Evolutionary conservation across 2,329 filamentous ascomycete genomes (phyloP), one percentile per base, ranked within the genome.

Genomic region (Teratosphaeria gauchensis): DNA sequence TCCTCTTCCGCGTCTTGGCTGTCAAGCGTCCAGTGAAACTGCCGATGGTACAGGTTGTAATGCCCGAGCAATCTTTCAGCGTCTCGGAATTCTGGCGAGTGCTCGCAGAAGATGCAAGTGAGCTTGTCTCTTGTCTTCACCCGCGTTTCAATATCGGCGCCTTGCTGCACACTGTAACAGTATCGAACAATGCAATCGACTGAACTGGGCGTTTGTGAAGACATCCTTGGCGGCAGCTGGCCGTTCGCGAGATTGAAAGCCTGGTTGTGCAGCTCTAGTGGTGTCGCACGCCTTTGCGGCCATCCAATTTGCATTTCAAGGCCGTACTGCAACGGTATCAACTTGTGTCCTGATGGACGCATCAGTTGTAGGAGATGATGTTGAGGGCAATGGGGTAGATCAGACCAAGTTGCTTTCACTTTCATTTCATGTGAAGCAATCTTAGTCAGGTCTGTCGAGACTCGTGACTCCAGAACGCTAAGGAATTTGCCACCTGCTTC

Each of bases 31-130:
- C 70, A 72, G 7, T 62, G 62, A 57, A 74, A 72, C 33, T 73
- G 65, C 21, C 73, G 69, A 56, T 77, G 75, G 59, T 65, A 66
- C 16, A 63, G 58, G 5, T 69, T 31, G 54, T 64, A 68, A 56
- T 77, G 75, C 56, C 72, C 65, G 12, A 69, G 65, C 2, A 77
- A 64, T 42, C 65, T 59, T 19, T 64, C 63, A 42, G 70, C 66
- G 8, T 64, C 66, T 11, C 64, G 54, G 52, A 68, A 64, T 33
- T 63, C 62, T 4, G 53, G 46, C 30, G 59, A 60, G n/a, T 54
- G 53, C 30, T 56, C 56, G 56, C 63, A 71, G 52, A 66, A 65
- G 2, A 68, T 63, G 54, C 69, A 71, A 24, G 56, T 62, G 28
- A 71, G 58, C 32, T 60, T 58, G 5, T 63, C 55, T 19, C 58